These are phyloP conservation scores for Papiliotrema fonsecae DNA, from an alignment of 1,284 basidiomycete species.

Conservation along the genomic window DNA sequence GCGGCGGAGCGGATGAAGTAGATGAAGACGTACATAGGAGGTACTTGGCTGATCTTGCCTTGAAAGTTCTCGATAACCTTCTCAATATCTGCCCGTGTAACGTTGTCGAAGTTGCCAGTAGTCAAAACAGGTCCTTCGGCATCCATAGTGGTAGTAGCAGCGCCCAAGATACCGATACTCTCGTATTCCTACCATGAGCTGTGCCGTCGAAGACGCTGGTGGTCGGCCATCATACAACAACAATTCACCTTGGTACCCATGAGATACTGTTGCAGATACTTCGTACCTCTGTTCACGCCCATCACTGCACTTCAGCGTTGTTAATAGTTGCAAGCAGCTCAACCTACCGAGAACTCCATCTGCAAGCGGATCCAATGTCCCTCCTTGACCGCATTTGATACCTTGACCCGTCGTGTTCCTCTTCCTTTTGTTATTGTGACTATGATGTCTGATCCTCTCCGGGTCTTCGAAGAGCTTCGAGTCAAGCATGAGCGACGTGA, in stretches of 20 bases:
- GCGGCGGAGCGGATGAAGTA: slow-evolving; percentile 1
- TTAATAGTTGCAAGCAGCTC: slow-evolving; percentile 23
- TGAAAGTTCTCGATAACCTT: slow-evolving; percentile 68
- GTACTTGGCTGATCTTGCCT: slow-evolving; percentile 83
- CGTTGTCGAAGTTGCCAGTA: slow-evolving; percentile 72
- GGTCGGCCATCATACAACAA: not conserved
- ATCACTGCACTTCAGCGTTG: slow-evolving; percentile 58
- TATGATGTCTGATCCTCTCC: slow-evolving; percentile 15
- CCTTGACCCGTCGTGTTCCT: slow-evolving; percentile 38
- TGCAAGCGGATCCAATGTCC: slow-evolving; percentile 90
- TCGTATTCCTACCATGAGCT: slow-evolving; percentile 69
- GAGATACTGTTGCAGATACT: slow-evolving; percentile 77
- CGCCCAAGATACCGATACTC: slow-evolving; percentile 85
- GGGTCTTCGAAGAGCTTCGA: slow-evolving; percentile 73
- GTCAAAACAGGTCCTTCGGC: slow-evolving; percentile 74
- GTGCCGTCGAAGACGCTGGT: not conserved
- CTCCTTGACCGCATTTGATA: slow-evolving; percentile 49
- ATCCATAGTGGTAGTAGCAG: slow-evolving; percentile 93
- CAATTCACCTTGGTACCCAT: slow-evolving; percentile 80
- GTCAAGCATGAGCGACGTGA: slow-evolving; percentile 72
- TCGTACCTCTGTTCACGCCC: slow-evolving; percentile 86
- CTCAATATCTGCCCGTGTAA: slow-evolving; percentile 74
- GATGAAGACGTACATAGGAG: slow-evolving; percentile 72
- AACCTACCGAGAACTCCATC: slow-evolving; percentile 66
- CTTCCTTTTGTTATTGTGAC: slow-evolving; percentile 30